A percentile compares a stretch with the other conserved stretches of the same genome.
Conservation (phyloP, 2,329 filamentous ascomycete genomes). For the Penicillium sp. region DNA sequence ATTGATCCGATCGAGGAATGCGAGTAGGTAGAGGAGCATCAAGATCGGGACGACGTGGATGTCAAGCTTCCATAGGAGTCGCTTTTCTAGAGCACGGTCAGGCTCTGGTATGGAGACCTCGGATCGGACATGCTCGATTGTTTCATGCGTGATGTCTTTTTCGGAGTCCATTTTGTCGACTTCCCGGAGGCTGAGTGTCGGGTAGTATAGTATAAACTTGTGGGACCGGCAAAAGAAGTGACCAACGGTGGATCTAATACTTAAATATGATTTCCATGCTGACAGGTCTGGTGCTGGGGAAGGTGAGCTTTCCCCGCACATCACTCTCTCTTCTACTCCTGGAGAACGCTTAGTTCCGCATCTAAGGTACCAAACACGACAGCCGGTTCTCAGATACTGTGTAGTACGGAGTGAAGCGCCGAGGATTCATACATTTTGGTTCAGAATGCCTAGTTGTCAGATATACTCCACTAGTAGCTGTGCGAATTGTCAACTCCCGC, state of each 20-base stretch:
- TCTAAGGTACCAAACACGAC: conserved; percentile 1
- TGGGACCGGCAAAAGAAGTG: neutral
- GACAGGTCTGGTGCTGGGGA: neutral
- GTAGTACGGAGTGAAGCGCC: neutral
- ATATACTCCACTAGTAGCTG: neutral
- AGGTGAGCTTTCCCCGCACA: conserved; percentile 6
- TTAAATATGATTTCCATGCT: conserved; percentile 1
- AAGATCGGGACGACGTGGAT: conserved; percentile 47
- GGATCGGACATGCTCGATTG: conserved; percentile 19
- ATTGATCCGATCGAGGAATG: conserved; percentile 47
- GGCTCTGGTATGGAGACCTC: neutral
- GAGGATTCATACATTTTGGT: neutral
- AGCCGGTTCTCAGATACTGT: neutral
- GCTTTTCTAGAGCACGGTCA: conserved; percentile 41
- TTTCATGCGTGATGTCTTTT: conserved; percentile 10
- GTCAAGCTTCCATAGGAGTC: conserved; percentile 47
- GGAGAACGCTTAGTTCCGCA: conserved; percentile 7
- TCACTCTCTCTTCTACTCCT: neutral
- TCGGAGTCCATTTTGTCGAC: conserved; percentile 8
- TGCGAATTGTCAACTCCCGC: neutral
- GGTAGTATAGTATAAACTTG: neutral
- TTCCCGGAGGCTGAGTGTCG: neutral
- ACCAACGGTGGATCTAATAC: neutral
- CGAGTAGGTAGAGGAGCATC: conserved; percentile 43
- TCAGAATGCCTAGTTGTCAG: no score